Evolutionary conservation across 140 eudicot species (phyloP).

Genomic region (Flaveria floridana): DNA sequence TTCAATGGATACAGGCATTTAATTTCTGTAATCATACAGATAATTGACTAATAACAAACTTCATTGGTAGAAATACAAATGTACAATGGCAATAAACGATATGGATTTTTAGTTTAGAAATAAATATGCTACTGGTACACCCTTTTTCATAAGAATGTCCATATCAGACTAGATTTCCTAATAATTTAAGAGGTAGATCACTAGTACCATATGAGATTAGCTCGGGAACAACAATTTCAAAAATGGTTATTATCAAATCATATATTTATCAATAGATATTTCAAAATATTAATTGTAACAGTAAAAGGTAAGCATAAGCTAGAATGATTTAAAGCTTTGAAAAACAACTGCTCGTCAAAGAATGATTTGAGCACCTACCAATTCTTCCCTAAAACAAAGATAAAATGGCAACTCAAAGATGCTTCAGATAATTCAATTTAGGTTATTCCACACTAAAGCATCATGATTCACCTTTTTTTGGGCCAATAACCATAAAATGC

Average conservation of each 20-base stretch:
- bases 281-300: not conserved
- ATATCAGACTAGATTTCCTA: not conserved
- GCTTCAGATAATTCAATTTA: not conserved
- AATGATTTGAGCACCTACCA: not conserved
- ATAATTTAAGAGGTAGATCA: not conserved
- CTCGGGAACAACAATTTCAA: not conserved
- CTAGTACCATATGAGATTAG: not conserved
- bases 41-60: conserved; percentile 1
- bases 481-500: conserved; percentile 94
- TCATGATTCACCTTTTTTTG: conserved; percentile 57
- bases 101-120: not conserved
- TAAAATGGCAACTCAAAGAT: not conserved
- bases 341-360: not conserved
- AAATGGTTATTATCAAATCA: not conserved
- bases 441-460: not conserved
- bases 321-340: not conserved
- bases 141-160: not conserved
- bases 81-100: not conserved
- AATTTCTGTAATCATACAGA: not conserved
- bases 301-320: not conserved
- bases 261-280: not conserved
- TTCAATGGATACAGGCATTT: not conserved
- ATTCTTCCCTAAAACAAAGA: not conserved
- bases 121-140: not conserved
- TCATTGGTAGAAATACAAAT: not conserved